Evolutionary conservation across 768 basidiomycete species (phyloP).

Genomic region (Cystobasidium onofrii): DNA sequence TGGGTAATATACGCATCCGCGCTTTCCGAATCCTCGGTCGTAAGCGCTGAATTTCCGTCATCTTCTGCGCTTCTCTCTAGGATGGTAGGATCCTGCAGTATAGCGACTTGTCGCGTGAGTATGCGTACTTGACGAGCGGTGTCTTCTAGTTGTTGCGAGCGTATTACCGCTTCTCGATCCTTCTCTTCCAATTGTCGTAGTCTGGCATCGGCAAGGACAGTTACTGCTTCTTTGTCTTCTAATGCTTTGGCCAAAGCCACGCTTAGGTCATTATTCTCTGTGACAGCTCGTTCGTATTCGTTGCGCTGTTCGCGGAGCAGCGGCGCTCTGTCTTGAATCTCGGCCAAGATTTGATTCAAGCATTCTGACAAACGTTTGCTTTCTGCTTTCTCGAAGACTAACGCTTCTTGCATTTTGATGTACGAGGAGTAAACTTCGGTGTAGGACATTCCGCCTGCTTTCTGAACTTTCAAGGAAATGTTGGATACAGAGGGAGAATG

Average conservation of each 20-base stretch:
- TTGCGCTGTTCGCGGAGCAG: slow-evolving; percentile 77
- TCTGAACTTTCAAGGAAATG: slow-evolving; percentile 71
- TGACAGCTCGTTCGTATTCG: slow-evolving; percentile 75
- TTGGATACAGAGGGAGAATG: slow-evolving; percentile 70
- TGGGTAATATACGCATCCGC: slow-evolving; percentile 79
- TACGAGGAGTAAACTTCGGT: slow-evolving; percentile 91
- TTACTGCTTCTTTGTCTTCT: slow-evolving; percentile 63
- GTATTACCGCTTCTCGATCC: slow-evolving; percentile 58
- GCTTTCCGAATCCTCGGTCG: slow-evolving; percentile 48
- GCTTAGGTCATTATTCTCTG: slow-evolving; percentile 70
- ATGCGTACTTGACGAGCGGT: slow-evolving; percentile 74
- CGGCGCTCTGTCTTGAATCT: slow-evolving; percentile 88
- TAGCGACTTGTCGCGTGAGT: slow-evolving; percentile 67
- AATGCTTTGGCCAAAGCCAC: slow-evolving; percentile 68
- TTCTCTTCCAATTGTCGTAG: slow-evolving; percentile 42
- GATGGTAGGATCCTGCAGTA: slow-evolving; percentile 74
- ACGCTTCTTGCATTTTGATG: slow-evolving; percentile 73
- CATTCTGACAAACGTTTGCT: slow-evolving; percentile 76
- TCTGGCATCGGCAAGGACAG: slow-evolving; percentile 53
- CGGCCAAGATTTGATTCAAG: slow-evolving; percentile 66
- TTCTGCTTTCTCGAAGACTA: slow-evolving; percentile 67
- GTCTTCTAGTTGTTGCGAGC: slow-evolving; percentile 69
- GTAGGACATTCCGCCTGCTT: slow-evolving; percentile 70
- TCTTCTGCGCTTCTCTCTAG: slow-evolving; percentile 46
- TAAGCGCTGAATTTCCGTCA: slow-evolving; percentile 38